These are phyloP conservation scores for Leishmania gerbilli DNA, from an alignment of 208 protist species.

Conservation along the genomic window DNA sequence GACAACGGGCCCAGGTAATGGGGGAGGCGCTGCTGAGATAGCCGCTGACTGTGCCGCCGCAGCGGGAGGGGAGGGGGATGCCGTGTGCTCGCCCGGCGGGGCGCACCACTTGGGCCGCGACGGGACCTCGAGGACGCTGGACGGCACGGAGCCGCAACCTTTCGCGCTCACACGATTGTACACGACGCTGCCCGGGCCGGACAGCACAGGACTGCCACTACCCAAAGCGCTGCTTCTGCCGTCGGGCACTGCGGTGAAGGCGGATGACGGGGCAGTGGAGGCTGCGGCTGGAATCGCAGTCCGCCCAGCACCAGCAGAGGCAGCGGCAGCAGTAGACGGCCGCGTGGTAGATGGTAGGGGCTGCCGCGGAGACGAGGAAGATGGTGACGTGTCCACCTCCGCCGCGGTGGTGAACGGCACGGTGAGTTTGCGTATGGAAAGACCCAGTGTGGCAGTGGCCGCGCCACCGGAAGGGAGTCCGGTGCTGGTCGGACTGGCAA, in stretches of 20 bases:
- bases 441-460: neutral
- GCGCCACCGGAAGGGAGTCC: neutral
- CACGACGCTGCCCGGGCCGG: conserved; percentile 1
- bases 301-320: neutral
- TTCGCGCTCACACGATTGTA: conserved; percentile 29
- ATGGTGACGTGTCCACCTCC: neutral
- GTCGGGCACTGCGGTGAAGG: neutral
- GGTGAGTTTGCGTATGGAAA: neutral
- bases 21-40: neutral
- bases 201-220: conserved; percentile 1
- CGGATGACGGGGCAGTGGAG: neutral
- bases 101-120: conserved; percentile 19
- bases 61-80: neutral
- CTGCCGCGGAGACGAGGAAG: neutral
- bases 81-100: conserved; percentile 22
- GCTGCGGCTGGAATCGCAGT: neutral
- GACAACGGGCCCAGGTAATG: neutral
- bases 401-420: neutral
- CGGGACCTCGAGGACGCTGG: conserved; percentile 16
- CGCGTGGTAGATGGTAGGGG: neutral
- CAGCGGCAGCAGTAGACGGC: neutral
- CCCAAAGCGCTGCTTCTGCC: neutral
- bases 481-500: neutral
- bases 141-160: conserved; percentile 23
- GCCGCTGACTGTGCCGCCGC: neutral